Conservation (phyloP, 2,329 filamentous ascomycete genomes). For the Calonectria pteridis region DNA sequence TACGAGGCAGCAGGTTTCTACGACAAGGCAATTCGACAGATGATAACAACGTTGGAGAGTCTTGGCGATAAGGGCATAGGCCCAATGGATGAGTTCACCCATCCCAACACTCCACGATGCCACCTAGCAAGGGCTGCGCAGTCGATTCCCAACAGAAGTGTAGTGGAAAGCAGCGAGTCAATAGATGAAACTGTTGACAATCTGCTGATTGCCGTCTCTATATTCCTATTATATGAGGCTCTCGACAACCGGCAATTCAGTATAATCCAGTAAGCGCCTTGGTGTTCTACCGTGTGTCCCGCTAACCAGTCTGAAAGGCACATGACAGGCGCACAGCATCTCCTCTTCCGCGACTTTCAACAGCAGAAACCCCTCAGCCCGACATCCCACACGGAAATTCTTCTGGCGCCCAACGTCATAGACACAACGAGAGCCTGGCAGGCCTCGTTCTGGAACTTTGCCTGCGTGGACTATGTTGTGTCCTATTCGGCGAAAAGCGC, state of each 20-base stretch:
- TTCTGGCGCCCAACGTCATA: neutral
- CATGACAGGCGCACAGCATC: conserved; percentile 5
- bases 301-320: neutral
- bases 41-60: conserved; percentile 4
- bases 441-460: conserved; percentile 16
- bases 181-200: conserved; percentile 1
- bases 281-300: neutral
- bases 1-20: conserved; percentile 12
- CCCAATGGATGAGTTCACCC: neutral
- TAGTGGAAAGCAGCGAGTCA: neutral
- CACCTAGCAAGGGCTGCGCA: neutral
- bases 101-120: neutral
- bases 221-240: conserved; percentile 3
- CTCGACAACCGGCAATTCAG: conserved; percentile 4
- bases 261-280: neutral
- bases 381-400: neutral
- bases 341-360: neutral
- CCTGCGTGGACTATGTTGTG: conserved; percentile 2
- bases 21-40: conserved; percentile 12
- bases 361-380: neutral
- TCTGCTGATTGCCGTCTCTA: neutral
- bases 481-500: neutral
- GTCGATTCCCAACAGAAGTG: neutral
- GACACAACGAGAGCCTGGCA: conserved; percentile 16
- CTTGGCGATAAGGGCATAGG: neutral